phyloP scores from a whole-genome alignment of 139 green algal species.

The Asterochloris erici region DNA sequence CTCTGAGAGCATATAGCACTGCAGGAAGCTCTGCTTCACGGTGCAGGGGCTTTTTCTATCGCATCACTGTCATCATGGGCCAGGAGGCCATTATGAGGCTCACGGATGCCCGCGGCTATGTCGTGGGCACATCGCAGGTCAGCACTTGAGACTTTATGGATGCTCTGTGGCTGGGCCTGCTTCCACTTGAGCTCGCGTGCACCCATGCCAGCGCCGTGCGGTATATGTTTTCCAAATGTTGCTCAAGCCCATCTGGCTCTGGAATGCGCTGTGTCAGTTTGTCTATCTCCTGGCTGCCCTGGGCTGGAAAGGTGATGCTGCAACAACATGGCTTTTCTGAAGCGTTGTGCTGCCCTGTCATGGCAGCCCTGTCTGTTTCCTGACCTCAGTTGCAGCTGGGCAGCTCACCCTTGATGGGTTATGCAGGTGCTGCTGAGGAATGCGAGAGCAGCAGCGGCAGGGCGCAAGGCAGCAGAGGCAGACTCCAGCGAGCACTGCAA shows the following conservation, averaged over 20 bases:
- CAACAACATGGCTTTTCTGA: background rate
- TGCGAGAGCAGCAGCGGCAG: background rate
- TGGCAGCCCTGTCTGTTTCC: background rate
- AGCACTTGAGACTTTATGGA: background rate
- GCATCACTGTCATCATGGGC: background rate
- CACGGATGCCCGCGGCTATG: slow-evolving; percentile 8
- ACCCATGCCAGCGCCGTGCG: too few species aligned
- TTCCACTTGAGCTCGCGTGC: too few species aligned
- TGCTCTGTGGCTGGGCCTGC: too few species aligned
- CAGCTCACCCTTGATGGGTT: background rate
- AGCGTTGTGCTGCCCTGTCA: background rate
- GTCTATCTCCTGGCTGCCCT: too few species aligned
- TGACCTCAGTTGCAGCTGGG: background rate
- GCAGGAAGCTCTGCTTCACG: too few species aligned
- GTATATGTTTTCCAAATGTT: too few species aligned
- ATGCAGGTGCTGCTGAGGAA: slow-evolving; percentile 10
- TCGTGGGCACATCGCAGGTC: slow-evolving; percentile 10
- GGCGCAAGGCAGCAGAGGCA: too few species aligned
- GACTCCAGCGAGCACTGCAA: too few species aligned
- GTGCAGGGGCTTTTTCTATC: slow-evolving; percentile 1
- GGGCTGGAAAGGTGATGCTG: too few species aligned
- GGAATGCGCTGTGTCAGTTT: too few species aligned
- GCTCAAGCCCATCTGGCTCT: too few species aligned
- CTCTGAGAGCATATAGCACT: too few species aligned
- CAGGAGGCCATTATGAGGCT: slow-evolving; percentile 1